Conservation (phyloP, 1,284 basidiomycete species). For the Boletus sp. region DNA sequence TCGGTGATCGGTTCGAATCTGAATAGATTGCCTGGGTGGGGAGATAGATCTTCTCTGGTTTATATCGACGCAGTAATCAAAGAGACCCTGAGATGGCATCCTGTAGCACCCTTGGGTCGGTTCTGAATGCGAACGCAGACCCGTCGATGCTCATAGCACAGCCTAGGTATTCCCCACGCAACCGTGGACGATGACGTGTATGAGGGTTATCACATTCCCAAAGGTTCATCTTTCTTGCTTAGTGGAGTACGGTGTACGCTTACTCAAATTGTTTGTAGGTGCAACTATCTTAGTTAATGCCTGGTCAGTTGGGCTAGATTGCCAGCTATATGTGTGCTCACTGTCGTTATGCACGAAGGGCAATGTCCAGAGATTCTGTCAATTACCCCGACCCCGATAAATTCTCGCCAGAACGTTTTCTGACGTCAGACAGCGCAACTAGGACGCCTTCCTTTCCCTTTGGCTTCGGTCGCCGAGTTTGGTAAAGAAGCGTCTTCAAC, state of each 20-base stretch:
- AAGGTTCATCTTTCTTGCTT: not conserved
- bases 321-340: not conserved
- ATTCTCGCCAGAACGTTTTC: constrained; percentile 41
- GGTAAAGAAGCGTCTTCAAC: constrained; percentile 27
- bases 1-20: constrained; percentile 15
- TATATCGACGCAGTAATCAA: constrained; percentile 11
- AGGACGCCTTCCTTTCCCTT: constrained; percentile 28
- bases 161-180: constrained; percentile 10
- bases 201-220: constrained; percentile 13
- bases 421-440: constrained; percentile 13
- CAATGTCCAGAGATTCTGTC: constrained; percentile 38
- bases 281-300: constrained; percentile 14
- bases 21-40: constrained; percentile 12
- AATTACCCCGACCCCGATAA: constrained; percentile 38
- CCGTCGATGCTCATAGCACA: not conserved
- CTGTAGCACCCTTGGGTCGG: constrained; percentile 7
- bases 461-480: constrained; percentile 42
- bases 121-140: no score
- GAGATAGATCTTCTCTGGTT: constrained; percentile 12
- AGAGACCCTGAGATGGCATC: constrained; percentile 8
- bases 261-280: not conserved
- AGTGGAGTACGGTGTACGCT: not conserved
- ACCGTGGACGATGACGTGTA: constrained; percentile 33
- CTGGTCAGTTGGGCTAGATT: constrained; percentile 9
- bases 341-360: constrained; percentile 25